Percentiles rank a stretch among this genome's conserved stretches.
These are phyloP conservation scores for Albatrellus ellisii DNA, from an alignment of 768 basidiomycete species.

Conservation along the genomic window DNA sequence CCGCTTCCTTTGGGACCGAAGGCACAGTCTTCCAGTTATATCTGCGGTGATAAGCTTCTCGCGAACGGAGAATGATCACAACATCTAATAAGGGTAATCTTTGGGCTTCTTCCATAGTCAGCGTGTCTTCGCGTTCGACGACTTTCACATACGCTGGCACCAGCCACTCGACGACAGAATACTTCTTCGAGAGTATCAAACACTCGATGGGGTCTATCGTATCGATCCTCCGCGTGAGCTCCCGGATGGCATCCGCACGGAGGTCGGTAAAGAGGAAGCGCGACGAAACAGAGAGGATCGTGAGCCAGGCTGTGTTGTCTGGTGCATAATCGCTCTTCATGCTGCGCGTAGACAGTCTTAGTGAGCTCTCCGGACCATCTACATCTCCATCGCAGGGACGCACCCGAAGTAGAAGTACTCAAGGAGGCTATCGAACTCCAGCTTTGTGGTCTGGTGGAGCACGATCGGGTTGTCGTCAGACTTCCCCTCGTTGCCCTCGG, in stretches of 20 bases:
- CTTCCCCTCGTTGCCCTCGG: slow-evolving; percentile 11
- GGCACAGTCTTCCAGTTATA: too few species aligned
- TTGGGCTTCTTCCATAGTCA: neutral
- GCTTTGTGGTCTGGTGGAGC: slow-evolving; percentile 6
- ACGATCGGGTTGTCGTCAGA: slow-evolving; percentile 13
- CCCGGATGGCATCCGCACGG: slow-evolving; percentile 9
- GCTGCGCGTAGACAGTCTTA: too few species aligned
- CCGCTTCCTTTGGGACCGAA: too few species aligned
- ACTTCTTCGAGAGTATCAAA: slow-evolving; percentile 12
- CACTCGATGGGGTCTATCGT: slow-evolving; percentile 10
- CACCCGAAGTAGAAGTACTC: slow-evolving; percentile 14
- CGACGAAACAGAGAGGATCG: slow-evolving; percentile 10
- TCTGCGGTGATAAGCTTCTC: too few species aligned
- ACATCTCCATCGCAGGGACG: too few species aligned
- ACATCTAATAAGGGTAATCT: neutral
- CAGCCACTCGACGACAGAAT: slow-evolving; percentile 14
- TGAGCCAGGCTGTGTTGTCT: too few species aligned
- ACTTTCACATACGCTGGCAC: slow-evolving; percentile 8
- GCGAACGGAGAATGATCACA: too few species aligned
- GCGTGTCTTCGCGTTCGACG: slow-evolving; percentile 6
- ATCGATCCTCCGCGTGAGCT: slow-evolving; percentile 4
- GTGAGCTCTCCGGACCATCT: too few species aligned
- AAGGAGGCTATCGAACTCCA: slow-evolving; percentile 13
- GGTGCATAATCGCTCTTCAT: too few species aligned
- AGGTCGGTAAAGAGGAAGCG: slow-evolving; percentile 8